A percentile compares a stretch with the other conserved stretches of the same genome.
phyloP scores from a whole-genome alignment of 495 filamentous ascomycete species.

The Clavariopsis aquatica region DNA sequence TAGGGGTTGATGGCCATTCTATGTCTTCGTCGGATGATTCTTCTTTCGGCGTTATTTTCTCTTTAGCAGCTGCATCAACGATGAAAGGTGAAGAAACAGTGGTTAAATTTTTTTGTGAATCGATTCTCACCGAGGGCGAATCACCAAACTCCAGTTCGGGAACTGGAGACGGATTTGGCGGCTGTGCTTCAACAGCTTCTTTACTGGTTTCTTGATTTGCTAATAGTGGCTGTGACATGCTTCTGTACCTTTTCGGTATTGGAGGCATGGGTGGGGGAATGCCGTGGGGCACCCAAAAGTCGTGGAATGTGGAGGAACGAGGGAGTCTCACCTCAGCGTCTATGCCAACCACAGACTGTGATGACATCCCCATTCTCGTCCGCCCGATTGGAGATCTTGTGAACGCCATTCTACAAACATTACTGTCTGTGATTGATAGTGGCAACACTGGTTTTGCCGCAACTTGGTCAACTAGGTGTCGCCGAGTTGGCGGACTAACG shows the following conservation, averaged over 20 bases:
- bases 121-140: not conserved
- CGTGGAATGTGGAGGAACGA: conserved; percentile 28
- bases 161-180: not conserved
- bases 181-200: not conserved
- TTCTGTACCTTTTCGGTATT: conserved; percentile 24
- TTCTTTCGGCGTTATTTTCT: not conserved
- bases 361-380: not conserved
- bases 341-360: not conserved
- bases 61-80: not conserved
- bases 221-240: not conserved
- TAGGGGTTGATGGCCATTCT: not conserved
- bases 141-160: not conserved
- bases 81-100: not conserved
- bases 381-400: not conserved
- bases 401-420: conserved; percentile 17
- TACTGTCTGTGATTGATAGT: conserved; percentile 13
- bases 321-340: conserved; percentile 29
- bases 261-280: conserved; percentile 20
- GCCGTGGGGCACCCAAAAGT: not conserved
- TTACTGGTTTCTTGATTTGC: not conserved
- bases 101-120: not conserved
- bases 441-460: conserved; percentile 4
- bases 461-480: not conserved
- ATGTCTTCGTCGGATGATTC: not conserved
- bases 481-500: conserved; percentile 22